Base-by-base conservation (phyloP, 805 yeast species). In the Sugiyamaella boreocaroliniensis region DNA sequence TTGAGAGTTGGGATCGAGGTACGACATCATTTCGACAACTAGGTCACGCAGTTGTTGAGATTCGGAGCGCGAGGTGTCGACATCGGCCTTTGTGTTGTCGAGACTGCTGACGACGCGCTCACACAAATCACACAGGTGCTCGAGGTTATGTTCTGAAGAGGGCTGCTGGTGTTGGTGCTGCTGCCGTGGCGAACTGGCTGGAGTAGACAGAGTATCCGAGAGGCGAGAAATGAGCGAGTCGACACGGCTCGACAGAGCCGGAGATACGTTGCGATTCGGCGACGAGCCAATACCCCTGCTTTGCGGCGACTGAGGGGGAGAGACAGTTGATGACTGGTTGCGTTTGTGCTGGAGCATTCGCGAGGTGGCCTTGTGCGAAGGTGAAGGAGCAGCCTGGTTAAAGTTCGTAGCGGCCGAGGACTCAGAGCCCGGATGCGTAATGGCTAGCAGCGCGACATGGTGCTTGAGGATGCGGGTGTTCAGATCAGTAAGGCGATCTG, bases 401-500 rank as follows among this genome's bases (percentile, higher is more conserved):
- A 52, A 52, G 9, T 43, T 49, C 29, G 34, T 11, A 10, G 61
- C 50, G 14, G 57, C 41, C 22, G 53, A 40, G 16, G 62, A 57
- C 15, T 55, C 51, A 1, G 61, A 55, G n/a, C 56, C 57, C 32
- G 51, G 58, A 45, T 59, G 62, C 14, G 63, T 58, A 50, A 60
- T 47, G 14, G 62, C 58, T 45, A 60, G 49, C 10, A 60, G 43
- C 2, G 60, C 64, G 8, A 60, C 55, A 40, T 54, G 55, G 47
- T 60, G 64, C 19, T 58, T 29, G 29, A 54, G 49, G 14, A 59
- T 52, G 22, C 49, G 54, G 43, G 26, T 26, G 16, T 56, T 55
- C 22, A 52, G 51, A 2, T 44, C 54, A 26, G 26, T 47, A 26
- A 51, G 46, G 14, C 58, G 49, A 11, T 54, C 52, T n/a, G 45